Conservation (phyloP, 2,329 filamentous ascomycete genomes). For the Paraphaeosphaeria sporulosa region DNA sequence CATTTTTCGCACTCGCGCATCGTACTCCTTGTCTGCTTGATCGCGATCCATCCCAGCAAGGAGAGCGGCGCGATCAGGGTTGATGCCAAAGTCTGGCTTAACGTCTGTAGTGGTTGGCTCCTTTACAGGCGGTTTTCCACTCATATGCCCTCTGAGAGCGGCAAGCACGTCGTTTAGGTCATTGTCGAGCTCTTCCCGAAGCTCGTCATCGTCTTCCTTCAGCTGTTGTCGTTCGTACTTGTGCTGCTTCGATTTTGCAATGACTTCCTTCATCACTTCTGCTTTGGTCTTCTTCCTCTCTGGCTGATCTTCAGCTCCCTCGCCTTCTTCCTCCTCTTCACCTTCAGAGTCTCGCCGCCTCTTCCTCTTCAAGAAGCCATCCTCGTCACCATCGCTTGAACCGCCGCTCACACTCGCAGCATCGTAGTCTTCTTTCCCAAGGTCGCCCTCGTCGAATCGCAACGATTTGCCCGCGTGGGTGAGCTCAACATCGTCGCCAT, state of each 20-base stretch:
- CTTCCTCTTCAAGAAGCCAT: slow-evolving; percentile 51
- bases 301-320: slow-evolving; percentile 65
- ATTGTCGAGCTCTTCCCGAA: slow-evolving; percentile 84
- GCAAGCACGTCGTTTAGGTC: slow-evolving; percentile 79
- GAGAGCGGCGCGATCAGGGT: slow-evolving; percentile 69
- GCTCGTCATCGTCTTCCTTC: slow-evolving; percentile 92
- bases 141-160: slow-evolving; percentile 69
- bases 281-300: slow-evolving; percentile 93
- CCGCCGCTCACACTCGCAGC: slow-evolving; percentile 73
- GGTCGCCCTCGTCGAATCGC: slow-evolving; percentile 63
- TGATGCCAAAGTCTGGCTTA: slow-evolving; percentile 54
- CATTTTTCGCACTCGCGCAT: slow-evolving; percentile 81
- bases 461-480: slow-evolving; percentile 86
- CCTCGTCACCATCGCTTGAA: slow-evolving; percentile 50
- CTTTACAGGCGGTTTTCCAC: slow-evolving; percentile 53
- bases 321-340: slow-evolving; percentile 31
- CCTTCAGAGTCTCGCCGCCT: slow-evolving; percentile 58
- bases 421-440: slow-evolving; percentile 74
- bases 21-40: slow-evolving; percentile 85
- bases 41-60: slow-evolving; percentile 68
- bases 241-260: slow-evolving; percentile 94
- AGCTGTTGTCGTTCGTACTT: slow-evolving; percentile 92
- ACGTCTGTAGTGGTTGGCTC: slow-evolving; percentile 52
- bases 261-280: slow-evolving; percentile 97
- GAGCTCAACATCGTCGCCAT: slow-evolving; percentile 73